phyloP scores from a whole-genome alignment of 345 rosid genomes.

The Dipteronia dyeriana region DNA sequence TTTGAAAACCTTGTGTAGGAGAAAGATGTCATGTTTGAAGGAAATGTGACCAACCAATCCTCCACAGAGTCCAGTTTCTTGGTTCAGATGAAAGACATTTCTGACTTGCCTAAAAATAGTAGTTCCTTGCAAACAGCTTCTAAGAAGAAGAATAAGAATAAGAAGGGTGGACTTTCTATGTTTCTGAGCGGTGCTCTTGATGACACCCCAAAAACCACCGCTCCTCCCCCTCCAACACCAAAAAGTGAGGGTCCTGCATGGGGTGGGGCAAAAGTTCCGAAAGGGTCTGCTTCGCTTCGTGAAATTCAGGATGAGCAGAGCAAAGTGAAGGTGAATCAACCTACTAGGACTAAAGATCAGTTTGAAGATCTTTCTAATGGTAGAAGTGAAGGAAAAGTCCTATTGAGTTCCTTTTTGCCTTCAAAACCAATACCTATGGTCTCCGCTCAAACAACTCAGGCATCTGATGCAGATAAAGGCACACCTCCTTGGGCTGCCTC shows the following conservation, averaged over 20 bases:
- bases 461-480: constrained; percentile 62
- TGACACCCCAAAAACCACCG: constrained; percentile 48
- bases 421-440: constrained; percentile 78
- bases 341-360: constrained; percentile 39
- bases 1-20: constrained; percentile 41
- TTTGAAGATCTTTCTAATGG: constrained; percentile 37
- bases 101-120: constrained; percentile 45
- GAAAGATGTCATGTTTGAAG: constrained; percentile 25
- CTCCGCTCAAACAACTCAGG: constrained; percentile 39
- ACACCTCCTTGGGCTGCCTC: constrained; percentile 94
- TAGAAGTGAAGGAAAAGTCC: constrained; percentile 60
- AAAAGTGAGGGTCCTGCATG: constrained; percentile 88
- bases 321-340: constrained; percentile 44
- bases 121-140: constrained; percentile 34
- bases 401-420: constrained; percentile 65
- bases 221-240: constrained; percentile 57
- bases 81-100: constrained; percentile 43
- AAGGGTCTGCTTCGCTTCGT: constrained; percentile 76
- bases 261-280: constrained; percentile 88
- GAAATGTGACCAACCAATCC: constrained; percentile 28
- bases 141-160: constrained; percentile 81
- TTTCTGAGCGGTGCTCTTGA: constrained; percentile 98
- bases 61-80: constrained; percentile 38
- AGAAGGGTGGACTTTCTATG: constrained; percentile 96
- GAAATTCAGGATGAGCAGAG: constrained; percentile 91